Evolutionary conservation across 139 green algal genomes (phyloP), one percentile per base, ranked within the genome.

Genomic region (Zygnema circumcarinatum): DNA sequence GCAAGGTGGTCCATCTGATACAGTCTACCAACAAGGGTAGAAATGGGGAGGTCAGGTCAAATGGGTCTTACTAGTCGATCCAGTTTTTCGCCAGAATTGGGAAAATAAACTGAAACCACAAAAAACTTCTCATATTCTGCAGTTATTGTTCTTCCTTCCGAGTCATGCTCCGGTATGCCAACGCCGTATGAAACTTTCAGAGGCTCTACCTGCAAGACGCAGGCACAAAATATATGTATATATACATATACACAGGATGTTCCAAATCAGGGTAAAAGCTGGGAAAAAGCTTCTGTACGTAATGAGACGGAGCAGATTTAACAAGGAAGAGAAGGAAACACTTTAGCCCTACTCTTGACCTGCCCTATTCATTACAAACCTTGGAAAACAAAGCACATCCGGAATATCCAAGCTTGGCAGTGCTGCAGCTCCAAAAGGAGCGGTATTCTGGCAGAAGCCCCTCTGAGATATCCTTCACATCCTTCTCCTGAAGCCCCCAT

Each of bases 91-190:
- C 88, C 89, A 2, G 89, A 72, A 83, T 93, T 93, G 11, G 90
- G 90, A 0, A 91, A 52, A 81, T 93, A 93, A 33, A 35, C 47
- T 74, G 29, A 41, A 16, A 93, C 74, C 3, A 93, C 22, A 68
- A 82, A 93, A 33, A 85, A 88, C 1, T 83, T 68, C 1, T 38
- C 42, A 54, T 83, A 93, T 72, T 92, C 81, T 0, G 47, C 80
- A 31, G 87, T 93, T 31, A 93, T 91, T 29, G 88, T 56, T 25
- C 89, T 62, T 2, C 89, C 89, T 62, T 92, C 89, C n/a, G 75
- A 41, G 79, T 92, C 88, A 41, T 92, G 81, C 74, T 84, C 35
- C 21, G 39, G 67, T 1, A 74, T 38, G 41, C 76, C 56, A 29
- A 92, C 47, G 29, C 85, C 86, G 52, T 88, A 89, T 7, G 31